Percentiles rank a stretch among this genome's conserved stretches.
These are phyloP conservation scores for Wallacemonas sp. DNA, from an alignment of 208 protist genomes.

Conservation along the genomic window DNA sequence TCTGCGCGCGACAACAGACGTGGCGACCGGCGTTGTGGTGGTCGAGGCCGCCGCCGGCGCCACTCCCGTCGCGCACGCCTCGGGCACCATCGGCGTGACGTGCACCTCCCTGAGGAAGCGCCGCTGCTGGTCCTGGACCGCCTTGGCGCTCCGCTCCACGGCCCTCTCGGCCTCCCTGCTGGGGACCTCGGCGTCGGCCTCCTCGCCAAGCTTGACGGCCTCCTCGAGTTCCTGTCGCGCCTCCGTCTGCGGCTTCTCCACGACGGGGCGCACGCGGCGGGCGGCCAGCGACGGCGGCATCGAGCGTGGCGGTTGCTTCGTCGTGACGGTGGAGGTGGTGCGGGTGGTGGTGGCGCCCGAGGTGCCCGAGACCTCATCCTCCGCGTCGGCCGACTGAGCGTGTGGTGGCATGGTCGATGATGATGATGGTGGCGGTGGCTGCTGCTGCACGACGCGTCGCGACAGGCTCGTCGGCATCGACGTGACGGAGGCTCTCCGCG, in stretches of 20 bases:
- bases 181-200: neutral
- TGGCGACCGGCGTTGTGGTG: neutral
- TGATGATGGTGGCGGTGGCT: too few species aligned
- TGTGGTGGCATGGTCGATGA: too few species aligned
- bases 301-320: slow-evolving; percentile 13
- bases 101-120: neutral
- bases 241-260: slow-evolving; percentile 8
- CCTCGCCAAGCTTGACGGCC: neutral
- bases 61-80: neutral
- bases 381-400: too few species aligned
- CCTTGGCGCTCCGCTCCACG: neutral
- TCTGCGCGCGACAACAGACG: slow-evolving; percentile 5
- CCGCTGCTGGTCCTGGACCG: slow-evolving; percentile 8
- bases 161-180: neutral
- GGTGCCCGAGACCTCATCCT: too few species aligned
- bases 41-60: too few species aligned
- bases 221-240: slow-evolving; percentile 5
- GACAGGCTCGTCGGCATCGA: too few species aligned
- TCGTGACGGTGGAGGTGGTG: slow-evolving; percentile 3
- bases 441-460: neutral
- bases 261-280: neutral
- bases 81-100: neutral
- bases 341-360: too few species aligned
- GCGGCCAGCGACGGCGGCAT: neutral
- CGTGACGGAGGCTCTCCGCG: too few species aligned